A percentile compares a stretch with the other conserved stretches of the same genome.
These are phyloP conservation scores for Ogataea degrootiae DNA, from an alignment of 805 yeast species.

Conservation along the genomic window DNA sequence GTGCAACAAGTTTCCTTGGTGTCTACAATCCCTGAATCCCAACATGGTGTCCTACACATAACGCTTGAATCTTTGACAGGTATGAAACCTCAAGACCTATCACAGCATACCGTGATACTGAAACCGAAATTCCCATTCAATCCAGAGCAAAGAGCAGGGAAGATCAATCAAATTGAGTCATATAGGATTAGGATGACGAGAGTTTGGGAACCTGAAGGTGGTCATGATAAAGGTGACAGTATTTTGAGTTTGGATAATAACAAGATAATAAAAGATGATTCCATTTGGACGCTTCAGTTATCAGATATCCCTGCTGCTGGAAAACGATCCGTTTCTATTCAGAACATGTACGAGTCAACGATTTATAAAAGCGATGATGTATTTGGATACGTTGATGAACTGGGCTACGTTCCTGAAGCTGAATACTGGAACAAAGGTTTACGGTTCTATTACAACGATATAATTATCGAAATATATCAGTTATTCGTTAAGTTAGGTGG, in stretches of 20 bases:
- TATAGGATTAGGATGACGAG: conserved; percentile 46
- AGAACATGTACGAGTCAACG: conserved; percentile 62
- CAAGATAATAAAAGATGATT: conserved; percentile 17
- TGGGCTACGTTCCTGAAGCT: conserved; percentile 66
- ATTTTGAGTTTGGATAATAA: conserved; percentile 13
- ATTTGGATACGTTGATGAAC: conserved; percentile 43
- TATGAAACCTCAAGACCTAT: conserved; percentile 37
- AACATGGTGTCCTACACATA: conserved; percentile 38
- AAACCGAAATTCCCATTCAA: conserved; percentile 47
- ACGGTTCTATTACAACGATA: conserved; percentile 55
- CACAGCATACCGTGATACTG: conserved; percentile 45
- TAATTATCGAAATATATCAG: conserved; percentile 56
- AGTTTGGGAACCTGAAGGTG: conserved; percentile 33
- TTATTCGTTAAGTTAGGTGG: conserved; percentile 34
- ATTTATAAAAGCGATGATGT: conserved; percentile 46
- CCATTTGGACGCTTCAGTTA: conserved; percentile 58
- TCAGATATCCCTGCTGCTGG: conserved; percentile 79
- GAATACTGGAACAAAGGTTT: conserved; percentile 60
- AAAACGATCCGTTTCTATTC: conserved; percentile 55
- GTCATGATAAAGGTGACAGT: conserved; percentile 4
- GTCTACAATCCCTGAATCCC: conserved; percentile 38
- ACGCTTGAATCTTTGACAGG: conserved; percentile 53
- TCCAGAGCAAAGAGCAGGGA: conserved; percentile 52
- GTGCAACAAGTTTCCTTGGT: conserved; percentile 51
- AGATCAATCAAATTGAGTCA: conserved; percentile 53